Percentiles rank a stretch among this genome's conserved stretches.
phyloP scores from a whole-genome alignment of 1,284 basidiomycete species.

The Ceraceosorus guamensis region DNA sequence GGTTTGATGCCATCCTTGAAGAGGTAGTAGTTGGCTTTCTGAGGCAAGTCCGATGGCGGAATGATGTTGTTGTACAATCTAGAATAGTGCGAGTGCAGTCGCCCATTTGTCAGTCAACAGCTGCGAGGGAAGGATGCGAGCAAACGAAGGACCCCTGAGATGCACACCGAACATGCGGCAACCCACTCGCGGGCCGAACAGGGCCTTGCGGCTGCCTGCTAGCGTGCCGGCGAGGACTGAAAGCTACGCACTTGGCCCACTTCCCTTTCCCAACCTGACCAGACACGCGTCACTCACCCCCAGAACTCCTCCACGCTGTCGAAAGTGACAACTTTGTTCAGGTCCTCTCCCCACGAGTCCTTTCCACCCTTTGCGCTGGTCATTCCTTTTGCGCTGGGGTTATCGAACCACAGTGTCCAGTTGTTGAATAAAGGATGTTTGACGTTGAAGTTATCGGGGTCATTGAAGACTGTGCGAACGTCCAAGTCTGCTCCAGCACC shows the following conservation, averaged over 20 bases:
- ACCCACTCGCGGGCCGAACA: too few relatives aligned
- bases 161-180: too few relatives aligned
- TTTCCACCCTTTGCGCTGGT: slow-evolving; percentile 34
- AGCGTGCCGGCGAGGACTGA: too few relatives aligned
- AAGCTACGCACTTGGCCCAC: too few relatives aligned
- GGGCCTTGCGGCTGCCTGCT: too few relatives aligned
- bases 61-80: slow-evolving; percentile 97
- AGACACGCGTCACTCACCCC: slow-evolving; percentile 21
- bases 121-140: too few relatives aligned
- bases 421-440: slow-evolving; percentile 46
- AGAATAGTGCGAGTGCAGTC: neutral
- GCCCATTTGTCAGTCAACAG: too few relatives aligned
- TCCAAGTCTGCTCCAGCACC: slow-evolving; percentile 14
- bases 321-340: slow-evolving; percentile 45
- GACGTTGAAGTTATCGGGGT: slow-evolving; percentile 45
- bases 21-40: slow-evolving; percentile 96
- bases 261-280: too few relatives aligned
- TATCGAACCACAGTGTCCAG: slow-evolving; percentile 49
- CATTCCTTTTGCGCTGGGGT: slow-evolving; percentile 40
- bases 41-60: slow-evolving; percentile 83
- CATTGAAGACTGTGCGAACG: slow-evolving; percentile 44
- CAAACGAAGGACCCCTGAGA: too few relatives aligned
- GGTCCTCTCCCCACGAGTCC: slow-evolving; percentile 47
- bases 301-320: slow-evolving; percentile 47
- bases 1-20: slow-evolving; percentile 84